These are phyloP conservation scores for Calamus simplicifolius DNA, from an alignment of 176 grass and related monocot species.

Conservation along the genomic window DNA sequence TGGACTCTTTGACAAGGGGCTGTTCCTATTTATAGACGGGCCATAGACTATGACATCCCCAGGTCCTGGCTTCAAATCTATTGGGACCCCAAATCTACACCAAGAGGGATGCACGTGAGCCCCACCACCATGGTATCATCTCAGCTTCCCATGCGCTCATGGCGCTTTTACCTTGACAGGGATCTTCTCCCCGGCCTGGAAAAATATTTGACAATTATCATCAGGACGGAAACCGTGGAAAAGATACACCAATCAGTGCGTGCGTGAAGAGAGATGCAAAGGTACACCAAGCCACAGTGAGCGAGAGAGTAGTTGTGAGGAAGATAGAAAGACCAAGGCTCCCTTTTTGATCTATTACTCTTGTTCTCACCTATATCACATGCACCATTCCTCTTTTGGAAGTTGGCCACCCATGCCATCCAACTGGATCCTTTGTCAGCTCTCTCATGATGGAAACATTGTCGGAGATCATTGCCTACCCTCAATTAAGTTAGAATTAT, in stretches of 20 bases:
- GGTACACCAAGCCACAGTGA: background rate
- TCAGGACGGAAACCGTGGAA: background rate
- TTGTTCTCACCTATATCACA: slow-evolving; percentile 22
- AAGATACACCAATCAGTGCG: background rate
- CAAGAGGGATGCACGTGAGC: slow-evolving; percentile 41
- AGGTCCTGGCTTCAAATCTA: slow-evolving; percentile 23
- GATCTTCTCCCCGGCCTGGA: too few relatives aligned
- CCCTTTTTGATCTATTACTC: slow-evolving; percentile 3
- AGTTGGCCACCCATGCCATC: too few relatives aligned
- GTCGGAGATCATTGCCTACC: too few relatives aligned
- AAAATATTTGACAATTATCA: too few relatives aligned
- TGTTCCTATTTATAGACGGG: slow-evolving; percentile 20
- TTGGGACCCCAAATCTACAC: slow-evolving; percentile 29
- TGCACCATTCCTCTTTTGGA: too few relatives aligned
- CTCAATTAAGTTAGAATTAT: too few relatives aligned
- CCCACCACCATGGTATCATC: slow-evolving; percentile 10
- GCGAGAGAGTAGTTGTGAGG: too few relatives aligned
- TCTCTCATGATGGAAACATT: too few relatives aligned
- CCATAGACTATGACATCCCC: slow-evolving; percentile 13
- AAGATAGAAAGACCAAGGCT: too few relatives aligned
- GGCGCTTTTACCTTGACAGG: background rate
- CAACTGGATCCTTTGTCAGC: too few relatives aligned
- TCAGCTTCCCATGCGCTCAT: slow-evolving; percentile 11
- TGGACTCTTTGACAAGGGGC: slow-evolving; percentile 22
- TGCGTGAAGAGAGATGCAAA: background rate